Conservation (phyloP, 139 green algal genomes). For the Auxenochlorella pyrenoidosa region DNA sequence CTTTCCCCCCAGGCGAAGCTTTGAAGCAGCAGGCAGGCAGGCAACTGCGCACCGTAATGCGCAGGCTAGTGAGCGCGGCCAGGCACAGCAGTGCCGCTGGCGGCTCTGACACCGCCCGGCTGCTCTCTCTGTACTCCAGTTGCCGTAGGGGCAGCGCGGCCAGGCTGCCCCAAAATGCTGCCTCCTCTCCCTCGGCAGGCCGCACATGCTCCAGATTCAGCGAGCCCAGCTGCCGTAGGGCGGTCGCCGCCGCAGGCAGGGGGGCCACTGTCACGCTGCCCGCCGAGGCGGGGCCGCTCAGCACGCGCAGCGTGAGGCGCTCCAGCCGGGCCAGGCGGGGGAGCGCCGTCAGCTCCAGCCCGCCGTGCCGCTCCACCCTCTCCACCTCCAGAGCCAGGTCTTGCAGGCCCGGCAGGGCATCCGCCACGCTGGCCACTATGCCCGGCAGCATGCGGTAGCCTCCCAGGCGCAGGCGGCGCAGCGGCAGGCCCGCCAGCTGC, state of each 20-base stretch:
- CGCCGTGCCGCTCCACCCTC: neutral
- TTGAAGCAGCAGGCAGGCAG: neutral
- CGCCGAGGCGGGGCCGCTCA: neutral
- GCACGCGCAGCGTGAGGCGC: neutral
- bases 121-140: neutral
- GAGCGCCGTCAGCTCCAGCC: neutral
- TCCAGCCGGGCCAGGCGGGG: neutral
- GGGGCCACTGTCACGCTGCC: neutral
- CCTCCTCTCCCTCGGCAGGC: neutral
- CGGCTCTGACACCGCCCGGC: neutral
- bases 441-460: constrained; percentile 11
- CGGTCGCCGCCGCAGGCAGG: neutral
- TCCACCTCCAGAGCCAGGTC: neutral
- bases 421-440: neutral
- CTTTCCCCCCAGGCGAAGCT: too few relatives aligned
- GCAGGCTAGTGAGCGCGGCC: neutral
- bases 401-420: neutral
- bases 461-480: neutral
- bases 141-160: neutral
- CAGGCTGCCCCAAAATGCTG: constrained; percentile 5
- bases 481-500: neutral
- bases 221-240: neutral
- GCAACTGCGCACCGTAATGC: neutral
- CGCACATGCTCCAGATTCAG: neutral
- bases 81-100: neutral